Evolutionary conservation across 805 yeast genomes (phyloP).

Genomic region (Yamadazyma takamatsuzukensis): DNA sequence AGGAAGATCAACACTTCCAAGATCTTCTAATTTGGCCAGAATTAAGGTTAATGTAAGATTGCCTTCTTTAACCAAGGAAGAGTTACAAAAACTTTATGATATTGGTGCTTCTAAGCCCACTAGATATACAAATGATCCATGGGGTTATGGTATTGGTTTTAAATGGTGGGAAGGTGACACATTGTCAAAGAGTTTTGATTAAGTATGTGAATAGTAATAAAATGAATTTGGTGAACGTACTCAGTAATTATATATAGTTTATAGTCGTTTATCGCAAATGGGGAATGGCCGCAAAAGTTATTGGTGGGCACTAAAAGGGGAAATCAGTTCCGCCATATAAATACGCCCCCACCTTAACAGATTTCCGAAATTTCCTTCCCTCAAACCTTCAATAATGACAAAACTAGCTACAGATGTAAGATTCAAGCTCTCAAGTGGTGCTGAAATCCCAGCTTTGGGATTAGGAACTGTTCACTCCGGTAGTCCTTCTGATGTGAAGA

Average conservation of each 20-base stretch:
- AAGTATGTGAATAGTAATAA: slow-evolving; percentile 32
- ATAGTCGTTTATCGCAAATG: too few species aligned
- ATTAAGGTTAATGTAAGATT: slow-evolving; percentile 37
- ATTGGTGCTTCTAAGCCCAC: slow-evolving; percentile 28
- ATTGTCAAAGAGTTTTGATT: slow-evolving; percentile 34
- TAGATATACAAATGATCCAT: slow-evolving; percentile 29
- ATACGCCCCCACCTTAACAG: too few species aligned
- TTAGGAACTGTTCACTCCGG: slow-evolving; percentile 46
- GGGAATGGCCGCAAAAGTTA: too few species aligned
- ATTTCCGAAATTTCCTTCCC: too few species aligned
- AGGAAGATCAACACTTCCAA: slow-evolving; percentile 62
- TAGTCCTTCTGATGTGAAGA: slow-evolving; percentile 18
- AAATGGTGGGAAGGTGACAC: slow-evolving; percentile 37
- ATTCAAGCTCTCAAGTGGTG: slow-evolving; percentile 54
- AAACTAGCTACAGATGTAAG: slow-evolving; percentile 32
- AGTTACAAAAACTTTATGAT: slow-evolving; percentile 27
- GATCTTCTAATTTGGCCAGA: slow-evolving; percentile 68
- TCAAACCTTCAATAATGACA: too few species aligned
- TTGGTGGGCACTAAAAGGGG: too few species aligned
- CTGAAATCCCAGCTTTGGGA: slow-evolving; percentile 62
- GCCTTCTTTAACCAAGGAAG: slow-evolving; percentile 36
- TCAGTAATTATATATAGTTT: too few species aligned
- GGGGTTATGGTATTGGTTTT: slow-evolving; percentile 37
- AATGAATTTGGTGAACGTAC: too few species aligned
- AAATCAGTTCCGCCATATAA: too few species aligned